These are phyloP conservation scores for Aspergillus conjunctus DNA, from an alignment of 495 filamentous ascomycete species.

Conservation along the genomic window DNA sequence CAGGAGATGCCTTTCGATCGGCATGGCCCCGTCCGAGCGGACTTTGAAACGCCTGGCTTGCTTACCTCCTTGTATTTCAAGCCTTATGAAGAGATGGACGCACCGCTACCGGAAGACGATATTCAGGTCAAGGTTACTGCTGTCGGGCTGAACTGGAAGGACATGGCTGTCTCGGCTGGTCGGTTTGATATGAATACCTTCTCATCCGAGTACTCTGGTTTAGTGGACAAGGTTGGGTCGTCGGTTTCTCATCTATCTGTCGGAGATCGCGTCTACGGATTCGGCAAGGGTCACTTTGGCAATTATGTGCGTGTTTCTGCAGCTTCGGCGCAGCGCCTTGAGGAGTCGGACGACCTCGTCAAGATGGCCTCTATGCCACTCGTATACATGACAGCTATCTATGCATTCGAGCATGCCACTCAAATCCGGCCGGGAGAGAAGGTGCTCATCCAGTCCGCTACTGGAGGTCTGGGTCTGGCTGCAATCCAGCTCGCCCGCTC, in stretches of 20 bases:
- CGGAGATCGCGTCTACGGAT: slow-evolving; percentile 6
- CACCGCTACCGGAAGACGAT: background rate
- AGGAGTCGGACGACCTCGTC: background rate
- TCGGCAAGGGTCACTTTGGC: slow-evolving; percentile 7
- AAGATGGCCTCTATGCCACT: slow-evolving; percentile 1
- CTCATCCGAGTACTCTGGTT: background rate
- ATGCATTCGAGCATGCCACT: slow-evolving; percentile 2
- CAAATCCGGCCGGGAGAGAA: background rate
- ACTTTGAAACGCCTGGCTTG: too few relatives aligned
- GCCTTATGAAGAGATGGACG: background rate
- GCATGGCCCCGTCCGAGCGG: too few relatives aligned
- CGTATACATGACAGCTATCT: slow-evolving; percentile 6
- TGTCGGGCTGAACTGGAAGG: slow-evolving; percentile 6
- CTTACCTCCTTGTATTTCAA: too few relatives aligned
- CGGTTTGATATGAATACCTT: background rate
- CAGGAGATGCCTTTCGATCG: too few relatives aligned
- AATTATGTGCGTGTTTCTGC: slow-evolving; percentile 4
- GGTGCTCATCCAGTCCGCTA: slow-evolving; percentile 10
- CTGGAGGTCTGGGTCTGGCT: background rate
- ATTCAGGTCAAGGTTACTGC: slow-evolving; percentile 8
- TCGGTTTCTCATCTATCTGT: too few relatives aligned
- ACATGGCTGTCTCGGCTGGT: slow-evolving; percentile 6
- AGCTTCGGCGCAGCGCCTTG: background rate
- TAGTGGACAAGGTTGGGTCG: background rate
- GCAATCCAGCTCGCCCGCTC: slow-evolving; percentile 5